Percentiles rank a stretch among this genome's conserved stretches.
These are phyloP conservation scores for Curvularia sp. DNA, from an alignment of 2,329 filamentous ascomycete species.

Conservation along the genomic window DNA sequence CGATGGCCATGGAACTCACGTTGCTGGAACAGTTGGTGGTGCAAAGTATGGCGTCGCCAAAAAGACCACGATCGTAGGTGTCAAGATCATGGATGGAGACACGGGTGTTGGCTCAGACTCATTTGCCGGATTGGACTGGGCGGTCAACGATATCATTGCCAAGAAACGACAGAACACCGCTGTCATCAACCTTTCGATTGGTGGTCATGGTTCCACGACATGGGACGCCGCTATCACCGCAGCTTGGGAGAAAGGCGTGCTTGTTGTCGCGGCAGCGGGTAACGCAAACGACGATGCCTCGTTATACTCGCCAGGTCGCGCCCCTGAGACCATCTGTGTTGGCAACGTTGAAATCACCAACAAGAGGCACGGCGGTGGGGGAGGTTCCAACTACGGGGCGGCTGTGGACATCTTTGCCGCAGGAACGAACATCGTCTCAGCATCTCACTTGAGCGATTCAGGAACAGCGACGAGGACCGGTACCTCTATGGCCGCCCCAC, in stretches of 20 bases:
- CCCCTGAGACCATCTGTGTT: conserved; percentile 47
- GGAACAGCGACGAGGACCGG: conserved; percentile 58
- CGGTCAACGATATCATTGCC: conserved; percentile 43
- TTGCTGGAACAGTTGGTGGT: conserved; percentile 42
- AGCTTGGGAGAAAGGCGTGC: conserved; percentile 42
- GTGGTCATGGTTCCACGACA: conserved; percentile 35
- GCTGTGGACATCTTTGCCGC: conserved; percentile 50
- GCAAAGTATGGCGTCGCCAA: conserved; percentile 45
- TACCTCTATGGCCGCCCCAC: conserved; percentile 72
- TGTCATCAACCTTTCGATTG: conserved; percentile 51
- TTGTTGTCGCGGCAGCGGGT: conserved; percentile 46
- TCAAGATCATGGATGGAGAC: conserved; percentile 43
- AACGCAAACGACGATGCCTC: conserved; percentile 42
- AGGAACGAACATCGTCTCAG: conserved; percentile 52
- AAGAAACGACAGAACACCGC: conserved; percentile 38
- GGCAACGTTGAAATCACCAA: conserved; percentile 43
- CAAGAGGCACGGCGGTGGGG: conserved; percentile 20
- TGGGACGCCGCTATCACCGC: conserved; percentile 47
- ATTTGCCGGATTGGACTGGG: conserved; percentile 44
- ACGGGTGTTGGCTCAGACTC: conserved; percentile 33
- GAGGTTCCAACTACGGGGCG: conserved; percentile 47
- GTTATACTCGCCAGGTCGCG: conserved; percentile 41
- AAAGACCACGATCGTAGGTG: conserved; percentile 43
- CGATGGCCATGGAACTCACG: conserved; percentile 45
- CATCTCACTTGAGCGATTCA: conserved; percentile 56